Base-by-base conservation (phyloP, 2,329 filamentous ascomycete genomes). In the Penicillium expansum region DNA sequence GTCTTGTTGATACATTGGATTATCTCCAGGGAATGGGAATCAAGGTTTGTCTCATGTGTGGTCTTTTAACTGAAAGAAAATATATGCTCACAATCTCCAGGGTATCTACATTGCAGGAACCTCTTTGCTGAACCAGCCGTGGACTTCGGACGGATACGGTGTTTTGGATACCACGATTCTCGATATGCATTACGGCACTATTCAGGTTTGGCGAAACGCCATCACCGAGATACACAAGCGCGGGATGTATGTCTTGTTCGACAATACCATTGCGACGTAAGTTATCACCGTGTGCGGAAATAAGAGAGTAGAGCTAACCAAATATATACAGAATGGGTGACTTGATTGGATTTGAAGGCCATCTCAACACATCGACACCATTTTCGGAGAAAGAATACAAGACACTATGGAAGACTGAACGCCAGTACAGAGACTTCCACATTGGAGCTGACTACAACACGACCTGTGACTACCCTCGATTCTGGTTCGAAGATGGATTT, bases 1-100 rank as follows among this genome's bases (percentile, higher is more conserved):
- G 85, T 16, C 67, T 87, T 47, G 69, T 82, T 51, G 82, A 86
- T 63, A 83, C 82, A 14, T 72, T 87, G 56, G 85, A 88, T 69
- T 88, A 88, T 66, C 75, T 88, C 33, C 80, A 83, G 59, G 86
- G 84, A 60, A 83, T 86, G 80, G 85, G 84, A 18, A 81, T 86
- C 66, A 85, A 83, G 77, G 82, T 81, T 61, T 22, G 64, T 59
- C 18, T 13, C 7, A 33, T 22, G 13, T 6, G 14, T 32, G 5
- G 11, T 7, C 18, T 37, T 20, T 6, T 42, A 16, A 11, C 9
- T 24, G 7, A 2, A n/a, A n/a, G 6, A 18, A 7, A 29, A 9
- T 39, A 20, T 47, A 56, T 60, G 63, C 59, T 58, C 11, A 41
- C 41, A 38, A 27, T 33, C 58, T 35, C 2, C 13, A 85, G 78